Percentiles rank a stretch among this genome's conserved stretches.
Evolutionary conservation across 2,329 filamentous ascomycete species (phyloP).

Genomic region (Phoma sp.): DNA sequence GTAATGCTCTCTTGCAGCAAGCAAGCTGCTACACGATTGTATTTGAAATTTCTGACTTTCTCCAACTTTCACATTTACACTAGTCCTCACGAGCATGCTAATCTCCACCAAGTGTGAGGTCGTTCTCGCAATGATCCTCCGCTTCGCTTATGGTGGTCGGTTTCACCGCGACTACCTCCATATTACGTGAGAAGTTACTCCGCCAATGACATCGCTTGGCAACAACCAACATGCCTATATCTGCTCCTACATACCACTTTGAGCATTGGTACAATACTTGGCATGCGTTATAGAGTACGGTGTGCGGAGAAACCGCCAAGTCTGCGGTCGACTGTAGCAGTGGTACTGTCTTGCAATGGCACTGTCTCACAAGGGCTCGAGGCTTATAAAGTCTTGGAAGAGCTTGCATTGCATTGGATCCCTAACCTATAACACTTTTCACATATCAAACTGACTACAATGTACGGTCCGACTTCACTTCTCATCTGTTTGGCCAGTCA

Average conservation of each 20-base stretch:
- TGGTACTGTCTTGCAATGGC: neutral
- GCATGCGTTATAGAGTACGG: neutral
- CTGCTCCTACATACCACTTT: neutral
- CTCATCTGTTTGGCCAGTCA: neutral
- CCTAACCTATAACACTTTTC: neutral
- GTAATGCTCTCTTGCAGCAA: no score
- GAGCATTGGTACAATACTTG: neutral
- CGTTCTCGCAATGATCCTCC: neutral
- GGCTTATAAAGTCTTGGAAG: constrained; percentile 1
- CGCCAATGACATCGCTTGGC: constrained; percentile 2
- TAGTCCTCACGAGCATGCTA: no score
- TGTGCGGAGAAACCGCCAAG: neutral
- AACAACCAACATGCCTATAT: neutral
- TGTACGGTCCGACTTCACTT: neutral
- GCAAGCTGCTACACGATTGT: no score
- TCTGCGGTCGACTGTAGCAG: neutral
- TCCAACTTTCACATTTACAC: no score
- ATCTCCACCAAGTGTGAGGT: no score
- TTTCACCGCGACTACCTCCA: neutral
- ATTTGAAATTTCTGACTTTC: no score
- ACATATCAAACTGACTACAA: neutral
- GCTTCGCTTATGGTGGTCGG: neutral
- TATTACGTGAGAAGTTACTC: constrained; percentile 9
- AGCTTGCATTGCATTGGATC: neutral
- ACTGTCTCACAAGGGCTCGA: neutral